Percentiles rank a stretch among this genome's conserved stretches.
Conservation (phyloP, 2,329 filamentous ascomycete species). For the Xylaria digitata region DNA sequence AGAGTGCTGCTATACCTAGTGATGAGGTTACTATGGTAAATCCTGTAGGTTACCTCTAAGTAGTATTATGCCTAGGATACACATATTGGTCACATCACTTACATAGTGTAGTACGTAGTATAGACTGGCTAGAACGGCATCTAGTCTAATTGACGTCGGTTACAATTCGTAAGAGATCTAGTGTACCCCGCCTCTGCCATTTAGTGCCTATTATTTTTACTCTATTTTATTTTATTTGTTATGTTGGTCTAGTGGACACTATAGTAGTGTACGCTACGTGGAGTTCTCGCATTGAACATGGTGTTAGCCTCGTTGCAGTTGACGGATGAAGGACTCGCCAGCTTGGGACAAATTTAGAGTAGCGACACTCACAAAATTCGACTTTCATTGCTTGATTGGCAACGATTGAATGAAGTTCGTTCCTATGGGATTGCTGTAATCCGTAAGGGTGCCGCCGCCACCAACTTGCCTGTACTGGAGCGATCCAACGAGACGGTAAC, state of each 20-base stretch:
- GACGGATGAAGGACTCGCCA: background rate
- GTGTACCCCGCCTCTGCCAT: no score
- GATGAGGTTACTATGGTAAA: no score
- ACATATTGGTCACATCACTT: no score
- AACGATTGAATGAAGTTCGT: background rate
- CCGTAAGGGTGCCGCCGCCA: slow-evolving; percentile 17
- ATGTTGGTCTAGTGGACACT: slow-evolving; percentile 1
- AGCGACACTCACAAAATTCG: slow-evolving; percentile 1
- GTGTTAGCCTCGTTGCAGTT: background rate
- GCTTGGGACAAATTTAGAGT: slow-evolving; percentile 25
- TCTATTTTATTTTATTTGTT: no score
- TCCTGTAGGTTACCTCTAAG: no score
- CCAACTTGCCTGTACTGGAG: background rate
- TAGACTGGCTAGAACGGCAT: no score
- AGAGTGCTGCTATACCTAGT: no score
- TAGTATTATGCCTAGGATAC: no score
- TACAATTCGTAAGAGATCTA: no score
- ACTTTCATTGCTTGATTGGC: background rate
- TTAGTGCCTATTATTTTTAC: no score
- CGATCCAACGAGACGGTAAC: slow-evolving; percentile 19
- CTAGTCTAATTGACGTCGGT: no score
- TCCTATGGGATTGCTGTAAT: slow-evolving; percentile 4
- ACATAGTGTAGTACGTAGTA: no score
- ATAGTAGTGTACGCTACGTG: background rate
- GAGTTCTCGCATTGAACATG: slow-evolving; percentile 5